A percentile compares a stretch with the other conserved stretches of the same genome.
Evolutionary conservation across 2,329 filamentous ascomycete species (phyloP).

Genomic region (Parastagonospora avenae): DNA sequence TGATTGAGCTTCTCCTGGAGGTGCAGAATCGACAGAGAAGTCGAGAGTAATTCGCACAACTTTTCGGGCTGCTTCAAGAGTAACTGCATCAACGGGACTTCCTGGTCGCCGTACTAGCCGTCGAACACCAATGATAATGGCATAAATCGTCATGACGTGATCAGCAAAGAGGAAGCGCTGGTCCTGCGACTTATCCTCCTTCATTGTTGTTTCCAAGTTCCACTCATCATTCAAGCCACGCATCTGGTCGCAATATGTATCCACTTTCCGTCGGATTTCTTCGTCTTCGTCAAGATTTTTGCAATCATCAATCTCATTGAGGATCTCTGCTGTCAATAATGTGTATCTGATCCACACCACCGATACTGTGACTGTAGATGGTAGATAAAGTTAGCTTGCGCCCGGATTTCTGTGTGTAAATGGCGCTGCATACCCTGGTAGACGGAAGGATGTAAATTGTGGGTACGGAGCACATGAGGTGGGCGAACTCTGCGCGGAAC

Average conservation of each 20-base stretch:
- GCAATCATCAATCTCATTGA: conserved; percentile 22
- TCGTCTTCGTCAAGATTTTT: not conserved
- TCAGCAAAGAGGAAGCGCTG: conserved; percentile 29
- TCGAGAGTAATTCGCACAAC: conserved; percentile 27
- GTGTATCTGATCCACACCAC: conserved; percentile 30
- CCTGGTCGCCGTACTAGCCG: conserved; percentile 11
- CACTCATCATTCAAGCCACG: conserved; percentile 29
- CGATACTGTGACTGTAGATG: not conserved
- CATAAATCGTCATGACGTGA: conserved; percentile 28
- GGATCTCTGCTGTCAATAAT: conserved; percentile 21
- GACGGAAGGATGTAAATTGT: conserved; percentile 24
- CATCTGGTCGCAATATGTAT: conserved; percentile 21
- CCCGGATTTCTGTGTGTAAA: too few relatives aligned
- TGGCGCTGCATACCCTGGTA: conserved; percentile 9
- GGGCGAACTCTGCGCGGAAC: conserved; percentile 22
- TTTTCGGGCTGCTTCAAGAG: conserved; percentile 29
- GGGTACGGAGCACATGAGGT: conserved; percentile 20
- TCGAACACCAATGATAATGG: conserved; percentile 33
- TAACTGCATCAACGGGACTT: conserved; percentile 14
- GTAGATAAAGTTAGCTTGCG: too few relatives aligned
- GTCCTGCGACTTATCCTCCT: conserved; percentile 3
- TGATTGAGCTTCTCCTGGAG: conserved; percentile 7
- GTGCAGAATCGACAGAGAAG: conserved; percentile 11
- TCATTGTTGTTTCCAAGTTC: conserved; percentile 21
- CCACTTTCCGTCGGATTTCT: conserved; percentile 11